A percentile compares a stretch with the other conserved stretches of the same genome.
These are phyloP conservation scores for Sanghuangporus baumii DNA, from an alignment of 1,284 basidiomycete genomes.

Conservation along the genomic window DNA sequence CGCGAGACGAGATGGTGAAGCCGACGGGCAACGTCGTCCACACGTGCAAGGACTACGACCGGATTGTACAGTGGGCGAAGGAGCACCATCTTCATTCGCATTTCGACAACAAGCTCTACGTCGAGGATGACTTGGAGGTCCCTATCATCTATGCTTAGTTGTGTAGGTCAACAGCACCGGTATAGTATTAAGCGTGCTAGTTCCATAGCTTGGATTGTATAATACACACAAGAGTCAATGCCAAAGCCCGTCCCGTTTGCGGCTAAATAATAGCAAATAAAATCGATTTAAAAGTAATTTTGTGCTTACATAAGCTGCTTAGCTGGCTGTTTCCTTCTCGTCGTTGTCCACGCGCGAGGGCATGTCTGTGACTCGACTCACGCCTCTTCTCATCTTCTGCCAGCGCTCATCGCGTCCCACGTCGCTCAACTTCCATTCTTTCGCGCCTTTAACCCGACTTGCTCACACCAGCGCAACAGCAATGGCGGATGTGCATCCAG, in stretches of 20 bases:
- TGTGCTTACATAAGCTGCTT: background rate
- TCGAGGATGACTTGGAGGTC: background rate
- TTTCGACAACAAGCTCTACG: background rate
- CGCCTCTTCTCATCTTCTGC: background rate
- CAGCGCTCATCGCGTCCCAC: background rate
- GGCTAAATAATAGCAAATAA: background rate
- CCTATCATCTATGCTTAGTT: background rate
- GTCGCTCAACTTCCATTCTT: too few relatives aligned
- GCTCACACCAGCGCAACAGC: background rate
- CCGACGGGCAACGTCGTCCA: background rate
- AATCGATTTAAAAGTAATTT: background rate
- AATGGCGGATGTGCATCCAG: conserved; percentile 20
- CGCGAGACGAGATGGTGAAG: background rate
- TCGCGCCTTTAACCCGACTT: background rate
- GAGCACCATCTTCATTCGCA: background rate
- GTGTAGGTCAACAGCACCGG: background rate
- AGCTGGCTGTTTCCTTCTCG: background rate
- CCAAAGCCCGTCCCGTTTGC: too few relatives aligned
- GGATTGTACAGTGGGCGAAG: background rate
- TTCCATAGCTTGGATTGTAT: background rate
- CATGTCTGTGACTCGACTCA: background rate
- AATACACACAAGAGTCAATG: background rate
- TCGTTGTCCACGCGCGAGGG: background rate
- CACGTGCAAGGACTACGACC: background rate
- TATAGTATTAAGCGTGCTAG: background rate